Base-by-base conservation (phyloP, 495 filamentous ascomycete species). In the Hypoxylon fuscum region DNA sequence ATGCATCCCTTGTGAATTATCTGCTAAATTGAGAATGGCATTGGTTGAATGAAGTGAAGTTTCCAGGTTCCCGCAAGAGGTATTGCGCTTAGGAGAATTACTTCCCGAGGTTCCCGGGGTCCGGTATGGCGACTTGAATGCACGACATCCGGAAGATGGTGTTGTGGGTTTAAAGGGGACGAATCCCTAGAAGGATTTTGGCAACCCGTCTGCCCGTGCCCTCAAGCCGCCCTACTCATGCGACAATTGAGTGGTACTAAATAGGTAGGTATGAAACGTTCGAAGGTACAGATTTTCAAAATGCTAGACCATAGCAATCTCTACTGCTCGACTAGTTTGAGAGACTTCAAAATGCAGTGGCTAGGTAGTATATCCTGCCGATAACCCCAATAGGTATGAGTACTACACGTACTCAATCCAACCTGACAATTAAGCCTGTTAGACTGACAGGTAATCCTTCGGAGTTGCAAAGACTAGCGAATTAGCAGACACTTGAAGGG, bases 131-230 rank as follows among this genome's bases (percentile, higher is more conserved):
- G 15, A 18, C n/a, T 31, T 23, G 18, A 47, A 62, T 62, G 59
- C 51, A 62, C 35, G 42, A 62, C 51, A 50, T 62, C 44, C 37
- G 50, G 50, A n/a, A 49, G 35, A 45, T 12, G 18, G 35, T 41
- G 35, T 5, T 54, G 49, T 37, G 50, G 59, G 27, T 42, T 12
- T 22, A 42, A 44, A 42, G 49, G 50, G 48, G 5, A 38, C 22
- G 38, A 35, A 14, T 27, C 2, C 22, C 46, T 46, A 20, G 55
- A 35, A 34, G 27, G 27, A 32, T 50, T 59, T 25, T 20, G 38
- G 15, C 12, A n/a, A n/a, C n/a, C n/a, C n/a, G n/a, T 12, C 31
- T 32, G 9, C 12, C 31, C 31, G 7, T 12, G 6, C 8, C 7
- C 31, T 32, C 31, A 12, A 32, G 31, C 31, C 31, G 31, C 31